phyloP scores from a whole-genome alignment of 345 rosid species.

The Abelmoschus esculentus region DNA sequence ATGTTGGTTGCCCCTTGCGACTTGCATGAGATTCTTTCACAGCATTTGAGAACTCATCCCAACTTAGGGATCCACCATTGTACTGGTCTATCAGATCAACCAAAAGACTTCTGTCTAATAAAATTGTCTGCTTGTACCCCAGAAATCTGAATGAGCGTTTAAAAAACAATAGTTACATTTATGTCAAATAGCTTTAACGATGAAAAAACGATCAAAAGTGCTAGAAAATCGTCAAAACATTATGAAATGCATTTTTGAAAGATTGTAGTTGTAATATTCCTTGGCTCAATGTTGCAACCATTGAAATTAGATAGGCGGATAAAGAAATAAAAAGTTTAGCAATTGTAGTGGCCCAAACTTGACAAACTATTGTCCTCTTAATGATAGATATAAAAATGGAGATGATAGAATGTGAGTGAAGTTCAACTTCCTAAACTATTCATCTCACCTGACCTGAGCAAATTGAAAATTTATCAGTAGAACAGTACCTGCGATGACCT shows the following conservation, averaged over 20 bases:
- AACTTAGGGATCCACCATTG: conserved; percentile 47
- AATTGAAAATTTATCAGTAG: background rate
- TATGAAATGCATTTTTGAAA: background rate
- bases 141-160: conserved; percentile 44
- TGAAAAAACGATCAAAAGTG: background rate
- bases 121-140: conserved; percentile 81
- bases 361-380: conserved; percentile 9
- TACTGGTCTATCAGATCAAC: conserved; percentile 77
- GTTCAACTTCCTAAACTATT: conserved; percentile 12
- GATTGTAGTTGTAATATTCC: background rate
- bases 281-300: background rate
- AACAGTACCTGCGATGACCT: conserved; percentile 88
- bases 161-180: background rate
- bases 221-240: background rate
- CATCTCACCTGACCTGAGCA: conserved; percentile 6
- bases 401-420: conserved; percentile 6
- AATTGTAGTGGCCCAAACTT: conserved; percentile 5
- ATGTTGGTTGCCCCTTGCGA: conserved; percentile 64
- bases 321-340: background rate
- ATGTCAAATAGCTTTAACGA: background rate
- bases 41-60: conserved; percentile 73
- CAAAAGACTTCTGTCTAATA: conserved; percentile 65
- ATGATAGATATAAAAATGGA: background rate
- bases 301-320: background rate
- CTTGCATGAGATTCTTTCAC: conserved; percentile 66